Conservation (phyloP, 1,139 yeast genomes). For the Pichia kudriavzevii region DNA sequence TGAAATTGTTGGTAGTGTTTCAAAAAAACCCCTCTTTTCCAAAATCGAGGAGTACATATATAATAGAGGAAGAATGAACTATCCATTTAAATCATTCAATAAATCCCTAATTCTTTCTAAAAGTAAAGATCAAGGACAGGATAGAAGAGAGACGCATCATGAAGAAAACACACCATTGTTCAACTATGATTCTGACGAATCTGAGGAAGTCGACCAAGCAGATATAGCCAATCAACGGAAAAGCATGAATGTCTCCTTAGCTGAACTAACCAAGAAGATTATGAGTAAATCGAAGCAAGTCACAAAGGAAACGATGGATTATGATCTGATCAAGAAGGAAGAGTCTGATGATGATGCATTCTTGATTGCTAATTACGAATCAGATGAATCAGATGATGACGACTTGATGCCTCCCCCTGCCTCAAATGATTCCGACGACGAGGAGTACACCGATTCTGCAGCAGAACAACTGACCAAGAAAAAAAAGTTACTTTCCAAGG, state of each 20-base stretch:
- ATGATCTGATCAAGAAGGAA: slow-evolving; percentile 2
- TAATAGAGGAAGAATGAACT: slow-evolving; percentile 19
- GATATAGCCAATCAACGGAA: slow-evolving; percentile 1
- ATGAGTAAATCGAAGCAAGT: slow-evolving; percentile 8
- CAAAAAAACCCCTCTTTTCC: slow-evolving; percentile 10
- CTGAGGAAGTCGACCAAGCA: slow-evolving; percentile 2
- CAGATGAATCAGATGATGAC: slow-evolving; percentile 1
- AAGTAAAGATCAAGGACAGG: background rate
- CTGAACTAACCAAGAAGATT: slow-evolving; percentile 16
- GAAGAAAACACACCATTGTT: background rate
- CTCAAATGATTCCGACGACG: too few species aligned
- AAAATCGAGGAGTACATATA: slow-evolving; percentile 12
- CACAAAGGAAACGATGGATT: background rate
- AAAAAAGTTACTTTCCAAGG: background rate
- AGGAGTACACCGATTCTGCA: too few species aligned
- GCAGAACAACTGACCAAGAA: too few species aligned
- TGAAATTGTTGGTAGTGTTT: slow-evolving; percentile 15
- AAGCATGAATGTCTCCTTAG: slow-evolving; percentile 11
- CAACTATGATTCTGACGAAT: background rate
- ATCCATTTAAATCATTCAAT: slow-evolving; percentile 14
- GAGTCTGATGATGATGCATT: slow-evolving; percentile 2
- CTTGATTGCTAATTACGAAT: background rate
- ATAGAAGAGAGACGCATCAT: background rate
- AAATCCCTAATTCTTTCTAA: background rate
- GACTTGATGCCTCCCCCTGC: too few species aligned